Evolutionary conservation across 108 stramenopile genomes (phyloP).

Genomic region (Parmales sp.): DNA sequence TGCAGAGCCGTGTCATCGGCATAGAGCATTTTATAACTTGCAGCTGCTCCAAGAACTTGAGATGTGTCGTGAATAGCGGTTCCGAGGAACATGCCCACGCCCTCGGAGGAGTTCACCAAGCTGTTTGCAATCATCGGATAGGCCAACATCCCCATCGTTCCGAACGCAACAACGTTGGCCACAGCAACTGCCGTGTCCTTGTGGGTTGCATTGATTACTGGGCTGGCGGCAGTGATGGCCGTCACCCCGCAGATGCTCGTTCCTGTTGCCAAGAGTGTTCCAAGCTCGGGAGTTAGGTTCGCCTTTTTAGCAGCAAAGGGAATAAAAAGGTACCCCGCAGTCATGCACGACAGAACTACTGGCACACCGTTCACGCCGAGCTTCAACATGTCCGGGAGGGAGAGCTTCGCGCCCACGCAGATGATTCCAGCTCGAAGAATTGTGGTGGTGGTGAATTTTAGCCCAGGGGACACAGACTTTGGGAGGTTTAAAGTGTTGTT

Average conservation of each 20-base stretch:
- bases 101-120: slow-evolving; percentile 28
- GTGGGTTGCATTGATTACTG: slow-evolving; percentile 42
- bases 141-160: slow-evolving; percentile 43
- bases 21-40: slow-evolving; percentile 38
- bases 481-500: not conserved
- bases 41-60: slow-evolving; percentile 47
- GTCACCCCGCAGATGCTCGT: slow-evolving; percentile 56
- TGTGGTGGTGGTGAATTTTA: slow-evolving; percentile 43
- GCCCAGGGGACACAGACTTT: slow-evolving; percentile 23
- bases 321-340: slow-evolving; percentile 36
- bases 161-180: slow-evolving; percentile 52
- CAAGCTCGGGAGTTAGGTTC: slow-evolving; percentile 32
- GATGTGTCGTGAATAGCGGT: slow-evolving; percentile 47
- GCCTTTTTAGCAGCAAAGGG: slow-evolving; percentile 30
- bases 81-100: slow-evolving; percentile 46
- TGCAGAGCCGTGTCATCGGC: slow-evolving; percentile 38
- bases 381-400: slow-evolving; percentile 33
- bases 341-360: slow-evolving; percentile 32
- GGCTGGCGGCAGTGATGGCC: slow-evolving; percentile 46
- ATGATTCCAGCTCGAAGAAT: slow-evolving; percentile 50
- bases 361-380: slow-evolving; percentile 38
- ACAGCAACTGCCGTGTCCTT: slow-evolving; percentile 47
- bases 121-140: slow-evolving; percentile 43
- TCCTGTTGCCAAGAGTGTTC: slow-evolving; percentile 42
- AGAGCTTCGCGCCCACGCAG: slow-evolving; percentile 45